A percentile compares a stretch with the other conserved stretches of the same genome.
These are phyloP conservation scores for Ophiostoma angusticollis DNA, from an alignment of 2,329 filamentous ascomycete genomes.

Conservation along the genomic window DNA sequence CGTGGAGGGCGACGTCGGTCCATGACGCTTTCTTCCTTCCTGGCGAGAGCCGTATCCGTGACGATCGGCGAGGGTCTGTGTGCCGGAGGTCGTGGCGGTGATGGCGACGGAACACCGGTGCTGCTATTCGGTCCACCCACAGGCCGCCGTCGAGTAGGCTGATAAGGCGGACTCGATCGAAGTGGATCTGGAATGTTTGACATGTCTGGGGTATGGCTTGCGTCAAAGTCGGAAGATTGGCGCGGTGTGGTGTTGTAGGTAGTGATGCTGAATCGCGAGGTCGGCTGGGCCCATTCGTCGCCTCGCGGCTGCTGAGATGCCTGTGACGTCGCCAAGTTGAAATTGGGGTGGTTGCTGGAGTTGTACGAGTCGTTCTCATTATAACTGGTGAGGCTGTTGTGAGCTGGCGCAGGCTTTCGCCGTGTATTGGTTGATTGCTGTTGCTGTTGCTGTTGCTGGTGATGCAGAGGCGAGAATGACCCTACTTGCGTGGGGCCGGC, in stretches of 20 bases:
- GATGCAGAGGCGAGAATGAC: constrained; percentile 10
- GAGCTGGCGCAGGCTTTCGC: constrained; percentile 10
- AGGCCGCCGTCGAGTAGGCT: constrained; percentile 1
- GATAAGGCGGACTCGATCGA: constrained; percentile 2
- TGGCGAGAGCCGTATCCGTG: not conserved
- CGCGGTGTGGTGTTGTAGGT: constrained; percentile 44
- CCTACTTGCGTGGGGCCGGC: constrained; percentile 15
- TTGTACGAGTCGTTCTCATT: constrained; percentile 14
- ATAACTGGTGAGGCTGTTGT: constrained; percentile 10
- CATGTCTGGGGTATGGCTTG: constrained; percentile 9
- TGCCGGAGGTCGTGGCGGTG: not conserved
- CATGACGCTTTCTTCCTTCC: constrained; percentile 20
- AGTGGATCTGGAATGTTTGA: constrained; percentile 7
- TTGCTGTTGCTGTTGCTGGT: constrained; percentile 5
- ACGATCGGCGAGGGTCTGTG: constrained; percentile 3
- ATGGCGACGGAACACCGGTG: not conserved
- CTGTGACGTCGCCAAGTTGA: not conserved
- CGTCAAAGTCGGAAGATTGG: constrained; percentile 19
- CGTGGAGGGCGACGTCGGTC: constrained; percentile 25
- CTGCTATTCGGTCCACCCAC: not conserved
- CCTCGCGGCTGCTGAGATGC: constrained; percentile 13
- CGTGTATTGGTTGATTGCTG: constrained; percentile 4
- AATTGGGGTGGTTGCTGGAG: constrained; percentile 13
- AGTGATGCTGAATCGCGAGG: constrained; percentile 51
- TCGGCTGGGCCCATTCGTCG: constrained; percentile 34